A percentile compares a stretch with the other conserved stretches of the same genome.
Conservation (phyloP, 2,329 filamentous ascomycete genomes). For the Trichoderma asperellum region DNA sequence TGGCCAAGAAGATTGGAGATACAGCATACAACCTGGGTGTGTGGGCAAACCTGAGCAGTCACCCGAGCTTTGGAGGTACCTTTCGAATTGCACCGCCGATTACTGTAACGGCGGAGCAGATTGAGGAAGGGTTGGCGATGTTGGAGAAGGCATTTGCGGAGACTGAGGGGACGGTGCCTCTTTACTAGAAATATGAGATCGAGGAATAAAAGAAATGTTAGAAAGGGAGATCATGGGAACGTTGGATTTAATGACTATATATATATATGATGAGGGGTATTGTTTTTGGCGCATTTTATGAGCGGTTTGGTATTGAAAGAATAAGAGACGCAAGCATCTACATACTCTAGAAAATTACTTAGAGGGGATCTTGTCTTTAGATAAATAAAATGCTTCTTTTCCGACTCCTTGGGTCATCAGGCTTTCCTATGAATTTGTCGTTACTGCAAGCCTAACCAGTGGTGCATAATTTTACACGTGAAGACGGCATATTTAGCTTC, state of each 20-base stretch:
- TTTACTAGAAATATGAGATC: constrained; percentile 32
- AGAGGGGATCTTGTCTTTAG: background rate
- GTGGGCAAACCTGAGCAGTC: constrained; percentile 60
- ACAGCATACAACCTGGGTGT: constrained; percentile 56
- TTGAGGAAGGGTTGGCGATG: constrained; percentile 56
- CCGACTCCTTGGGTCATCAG: background rate
- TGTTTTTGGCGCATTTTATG: background rate
- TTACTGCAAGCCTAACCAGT: background rate
- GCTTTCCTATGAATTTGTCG: too few relatives aligned
- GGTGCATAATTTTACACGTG: background rate
- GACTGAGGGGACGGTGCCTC: constrained; percentile 39
- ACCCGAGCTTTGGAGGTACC: constrained; percentile 58
- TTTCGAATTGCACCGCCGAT: constrained; percentile 65
- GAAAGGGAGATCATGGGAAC: background rate
- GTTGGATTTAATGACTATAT: background rate
- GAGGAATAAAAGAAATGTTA: background rate
- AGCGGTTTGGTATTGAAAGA: background rate
- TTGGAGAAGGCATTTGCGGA: constrained; percentile 59
- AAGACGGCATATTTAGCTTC: background rate
- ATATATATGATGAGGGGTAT: background rate
- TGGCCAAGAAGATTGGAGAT: constrained; percentile 53
- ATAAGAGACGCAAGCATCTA: background rate
- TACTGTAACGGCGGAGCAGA: constrained; percentile 55
- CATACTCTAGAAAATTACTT: background rate
- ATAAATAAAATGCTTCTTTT: background rate